A percentile compares a stretch with the other conserved stretches of the same genome.
phyloP scores from a whole-genome alignment of 257 asterid genomes.

The Capsicum pubescens region DNA sequence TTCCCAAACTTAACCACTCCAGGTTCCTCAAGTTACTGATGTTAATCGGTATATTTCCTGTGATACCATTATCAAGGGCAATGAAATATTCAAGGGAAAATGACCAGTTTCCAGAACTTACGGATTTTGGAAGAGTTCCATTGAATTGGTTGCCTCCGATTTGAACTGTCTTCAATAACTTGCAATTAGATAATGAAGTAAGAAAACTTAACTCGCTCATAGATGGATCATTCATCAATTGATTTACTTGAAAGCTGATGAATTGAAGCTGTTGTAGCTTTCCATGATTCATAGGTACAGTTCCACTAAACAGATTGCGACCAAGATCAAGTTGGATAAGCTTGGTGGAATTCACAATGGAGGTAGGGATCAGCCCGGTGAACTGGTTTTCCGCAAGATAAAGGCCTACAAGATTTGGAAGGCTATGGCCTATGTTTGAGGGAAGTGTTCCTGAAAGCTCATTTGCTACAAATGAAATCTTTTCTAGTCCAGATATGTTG shows the following conservation, averaged over 20 bases:
- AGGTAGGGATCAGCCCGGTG: slow-evolving; percentile 35
- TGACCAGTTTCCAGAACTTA: slow-evolving; percentile 34
- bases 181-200: slow-evolving; percentile 28
- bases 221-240: slow-evolving; percentile 30
- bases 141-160: slow-evolving; percentile 19
- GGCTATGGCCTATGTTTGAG: neutral
- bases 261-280: slow-evolving; percentile 25
- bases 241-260: neutral
- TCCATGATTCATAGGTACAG: slow-evolving; percentile 29
- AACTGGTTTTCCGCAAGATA: slow-evolving; percentile 18
- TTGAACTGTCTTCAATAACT: neutral
- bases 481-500: slow-evolving; percentile 30
- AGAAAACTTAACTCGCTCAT: slow-evolving; percentile 27
- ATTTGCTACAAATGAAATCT: neutral
- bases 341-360: slow-evolving; percentile 34
- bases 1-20: neutral
- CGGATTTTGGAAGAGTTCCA: slow-evolving; percentile 34
- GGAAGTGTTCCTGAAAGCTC: slow-evolving; percentile 36
- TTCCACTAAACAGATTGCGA: slow-evolving; percentile 32
- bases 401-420: slow-evolving; percentile 30
- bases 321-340: slow-evolving; percentile 14
- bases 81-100: neutral
- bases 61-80: neutral
- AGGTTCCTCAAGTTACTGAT: slow-evolving; percentile 33
- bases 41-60: slow-evolving; percentile 36